Evolutionary conservation across 208 protist species (phyloP).

Genomic region (Angomonas deanei): DNA sequence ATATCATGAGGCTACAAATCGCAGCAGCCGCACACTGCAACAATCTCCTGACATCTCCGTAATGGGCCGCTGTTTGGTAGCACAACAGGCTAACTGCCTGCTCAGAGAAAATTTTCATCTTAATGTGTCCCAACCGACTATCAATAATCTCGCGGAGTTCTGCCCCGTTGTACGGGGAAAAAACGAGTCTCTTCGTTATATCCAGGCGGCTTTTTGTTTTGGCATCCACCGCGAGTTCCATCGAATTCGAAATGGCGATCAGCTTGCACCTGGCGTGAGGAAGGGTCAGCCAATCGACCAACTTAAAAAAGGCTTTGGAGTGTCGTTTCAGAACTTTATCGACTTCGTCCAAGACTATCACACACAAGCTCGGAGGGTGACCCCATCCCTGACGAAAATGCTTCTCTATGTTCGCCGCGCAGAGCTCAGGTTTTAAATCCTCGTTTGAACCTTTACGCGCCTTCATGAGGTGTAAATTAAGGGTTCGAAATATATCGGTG

Average conservation of each 20-base stretch:
- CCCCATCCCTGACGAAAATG: constrained; percentile 72
- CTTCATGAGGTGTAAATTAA: constrained; percentile 69
- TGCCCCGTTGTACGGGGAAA: constrained; percentile 67
- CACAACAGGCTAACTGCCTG: constrained; percentile 78
- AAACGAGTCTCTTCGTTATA: constrained; percentile 77
- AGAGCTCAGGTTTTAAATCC: constrained; percentile 55
- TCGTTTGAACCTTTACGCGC: constrained; percentile 42
- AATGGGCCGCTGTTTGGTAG: constrained; percentile 80
- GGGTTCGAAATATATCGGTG: constrained; percentile 82
- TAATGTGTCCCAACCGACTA: constrained; percentile 46
- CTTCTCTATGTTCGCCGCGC: constrained; percentile 70
- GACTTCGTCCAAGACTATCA: constrained; percentile 88
- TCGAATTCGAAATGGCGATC: constrained; percentile 86
- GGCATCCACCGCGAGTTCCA: constrained; percentile 78
- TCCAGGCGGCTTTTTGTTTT: constrained; percentile 83
- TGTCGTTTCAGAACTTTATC: constrained; percentile 83
- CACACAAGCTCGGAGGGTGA: constrained; percentile 31
- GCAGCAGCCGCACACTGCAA: constrained; percentile 81
- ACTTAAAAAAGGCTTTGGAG: constrained; percentile 71
- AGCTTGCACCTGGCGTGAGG: constrained; percentile 79
- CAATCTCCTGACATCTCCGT: constrained; percentile 84
- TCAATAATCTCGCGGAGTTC: constrained; percentile 75
- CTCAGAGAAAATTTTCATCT: constrained; percentile 71
- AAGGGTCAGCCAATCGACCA: constrained; percentile 84
- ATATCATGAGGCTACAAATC: constrained; percentile 79